Evolutionary conservation across 2,329 filamentous ascomycete species (phyloP).

Genomic region (Exophiala spinifera): DNA sequence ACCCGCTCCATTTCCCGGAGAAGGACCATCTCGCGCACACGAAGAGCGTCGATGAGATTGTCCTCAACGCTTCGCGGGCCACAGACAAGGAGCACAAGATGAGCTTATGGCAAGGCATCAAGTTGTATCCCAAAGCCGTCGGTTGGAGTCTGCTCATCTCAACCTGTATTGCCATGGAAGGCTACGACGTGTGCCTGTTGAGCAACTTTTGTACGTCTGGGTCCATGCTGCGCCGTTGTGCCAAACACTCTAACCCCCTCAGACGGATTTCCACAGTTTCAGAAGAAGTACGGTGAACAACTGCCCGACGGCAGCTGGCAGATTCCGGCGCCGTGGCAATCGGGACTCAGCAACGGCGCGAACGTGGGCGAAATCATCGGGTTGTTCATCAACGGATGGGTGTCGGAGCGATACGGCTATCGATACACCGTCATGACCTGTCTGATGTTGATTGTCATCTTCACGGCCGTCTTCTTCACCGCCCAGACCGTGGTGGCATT

Average conservation of each 20-base stretch:
- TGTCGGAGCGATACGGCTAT: slow-evolving; percentile 52
- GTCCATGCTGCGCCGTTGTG: background rate
- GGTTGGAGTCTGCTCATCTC: slow-evolving; percentile 80
- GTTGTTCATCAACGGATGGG: slow-evolving; percentile 51
- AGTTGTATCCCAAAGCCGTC: slow-evolving; percentile 82
- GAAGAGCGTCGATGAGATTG: slow-evolving; percentile 31
- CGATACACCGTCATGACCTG: slow-evolving; percentile 50
- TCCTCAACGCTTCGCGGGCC: slow-evolving; percentile 42
- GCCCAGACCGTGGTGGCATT: slow-evolving; percentile 47
- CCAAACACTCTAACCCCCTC: too few relatives aligned
- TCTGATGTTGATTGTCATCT: slow-evolving; percentile 45
- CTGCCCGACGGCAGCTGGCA: slow-evolving; percentile 31
- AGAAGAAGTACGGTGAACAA: slow-evolving; percentile 33
- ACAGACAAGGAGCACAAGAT: slow-evolving; percentile 57
- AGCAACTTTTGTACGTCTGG: slow-evolving; percentile 24
- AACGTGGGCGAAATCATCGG: slow-evolving; percentile 42
- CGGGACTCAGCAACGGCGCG: slow-evolving; percentile 33
- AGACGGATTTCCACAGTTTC: slow-evolving; percentile 36
- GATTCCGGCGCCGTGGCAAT: slow-evolving; percentile 35
- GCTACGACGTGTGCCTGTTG: slow-evolving; percentile 62
- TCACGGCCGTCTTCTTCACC: slow-evolving; percentile 52
- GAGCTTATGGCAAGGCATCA: slow-evolving; percentile 72
- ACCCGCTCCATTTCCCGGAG: slow-evolving; percentile 15
- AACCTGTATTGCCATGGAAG: slow-evolving; percentile 86
- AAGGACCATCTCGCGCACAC: slow-evolving; percentile 12